A percentile compares a stretch with the other conserved stretches of the same genome.
phyloP scores from a whole-genome alignment of 2,329 filamentous ascomycete genomes.

The Ophiostoma sp. region DNA sequence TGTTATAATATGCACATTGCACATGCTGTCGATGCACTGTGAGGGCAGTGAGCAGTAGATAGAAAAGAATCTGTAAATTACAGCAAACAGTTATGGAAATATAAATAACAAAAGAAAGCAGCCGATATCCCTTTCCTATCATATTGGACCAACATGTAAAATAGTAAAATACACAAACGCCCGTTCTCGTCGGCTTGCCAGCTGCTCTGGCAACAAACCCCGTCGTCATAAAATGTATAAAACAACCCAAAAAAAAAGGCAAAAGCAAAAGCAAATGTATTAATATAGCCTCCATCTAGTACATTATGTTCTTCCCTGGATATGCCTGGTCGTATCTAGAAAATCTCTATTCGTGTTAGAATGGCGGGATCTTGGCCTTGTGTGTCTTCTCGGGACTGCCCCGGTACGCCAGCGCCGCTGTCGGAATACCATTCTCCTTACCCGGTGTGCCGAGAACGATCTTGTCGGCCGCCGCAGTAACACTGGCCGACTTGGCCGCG shows the following conservation, averaged over 20 bases:
- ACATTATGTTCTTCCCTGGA: background rate
- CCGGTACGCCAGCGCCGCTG: constrained; percentile 50
- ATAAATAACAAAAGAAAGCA: background rate
- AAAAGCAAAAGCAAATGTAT: background rate
- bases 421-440: constrained; percentile 29
- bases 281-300: background rate
- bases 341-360: background rate
- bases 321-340: background rate
- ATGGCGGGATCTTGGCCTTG: constrained; percentile 28
- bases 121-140: constrained; percentile 9
- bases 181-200: background rate
- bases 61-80: background rate
- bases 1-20: background rate
- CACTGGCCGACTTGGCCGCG: background rate
- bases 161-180: background rate
- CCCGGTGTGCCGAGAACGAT: constrained; percentile 20
- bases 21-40: background rate
- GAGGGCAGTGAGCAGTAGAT: background rate
- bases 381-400: constrained; percentile 56
- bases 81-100: background rate
- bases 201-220: background rate
- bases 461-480: background rate
- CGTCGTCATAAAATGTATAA: background rate
- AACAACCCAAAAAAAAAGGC: background rate
- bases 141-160: background rate